Evolutionary conservation across 2,329 filamentous ascomycete genomes (phyloP), one percentile per base, ranked within the genome.

Genomic region (Lecanicillium sp.): DNA sequence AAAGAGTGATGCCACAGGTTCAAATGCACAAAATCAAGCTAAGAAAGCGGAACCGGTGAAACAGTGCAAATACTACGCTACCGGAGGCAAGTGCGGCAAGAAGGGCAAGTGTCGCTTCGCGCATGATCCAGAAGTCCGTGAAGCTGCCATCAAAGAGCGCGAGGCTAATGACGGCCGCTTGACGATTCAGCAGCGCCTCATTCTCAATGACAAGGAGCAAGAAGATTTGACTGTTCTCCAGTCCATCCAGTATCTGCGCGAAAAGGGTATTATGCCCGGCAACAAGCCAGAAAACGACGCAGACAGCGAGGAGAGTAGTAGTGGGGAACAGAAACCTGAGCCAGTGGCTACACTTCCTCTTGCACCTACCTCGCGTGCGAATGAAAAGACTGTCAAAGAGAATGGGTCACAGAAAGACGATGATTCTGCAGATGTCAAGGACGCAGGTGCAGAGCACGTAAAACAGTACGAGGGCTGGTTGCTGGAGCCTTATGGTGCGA

Each of bases 31-130:
- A 40, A 62, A 71, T 47, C 60, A 71, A 47, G 57, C 70, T 45
- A 67, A 73, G 57, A 69, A 72, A 53, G 76, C 77, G 35, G 77
- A 81, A 51, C 69, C 78, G 30, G 70, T 73, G 36, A 76, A 73
- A 46, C 78, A 81, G 52, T 83, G 78, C 73, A 83, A 83, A 60
- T 83, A 83, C 58, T 83, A 74, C 55, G 79, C 78, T 29, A 82
- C 78, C 37, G 78, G 78, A 48, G 78, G 78, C 44, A 78, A 68
- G 42, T 83, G 78, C 60, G 78, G 78, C 37, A 83, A 83, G 70
- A 80, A 80, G 71, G 75, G 76, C 75, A 82, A 82, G 76, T 83
- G 78, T 66, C 78, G 78, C 62, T 83, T 83, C 61, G 75, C 80
- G 46, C 78, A 83, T 56, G 78, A 83, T 54, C 69, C 71, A 14